phyloP scores from a whole-genome alignment of 768 basidiomycete genomes.

The Phylloporus rhodoxanthus region DNA sequence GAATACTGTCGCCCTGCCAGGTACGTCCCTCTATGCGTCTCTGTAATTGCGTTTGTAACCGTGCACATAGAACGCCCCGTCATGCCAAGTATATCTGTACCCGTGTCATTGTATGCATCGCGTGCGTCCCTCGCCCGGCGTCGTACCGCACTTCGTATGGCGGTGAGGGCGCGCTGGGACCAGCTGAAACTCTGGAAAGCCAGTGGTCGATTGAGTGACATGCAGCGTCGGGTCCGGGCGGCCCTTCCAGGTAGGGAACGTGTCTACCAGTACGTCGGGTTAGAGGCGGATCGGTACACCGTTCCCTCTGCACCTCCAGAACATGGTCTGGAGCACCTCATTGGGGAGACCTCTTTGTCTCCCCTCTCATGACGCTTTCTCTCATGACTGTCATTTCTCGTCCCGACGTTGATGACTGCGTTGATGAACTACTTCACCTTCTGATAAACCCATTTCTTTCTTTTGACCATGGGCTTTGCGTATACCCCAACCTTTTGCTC shows the following conservation, averaged over 20 bases:
- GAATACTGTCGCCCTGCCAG: background rate
- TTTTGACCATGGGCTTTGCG: conserved; percentile 2
- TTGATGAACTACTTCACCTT: background rate
- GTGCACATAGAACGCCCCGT: conserved; percentile 15
- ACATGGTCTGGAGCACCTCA: background rate
- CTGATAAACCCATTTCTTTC: background rate
- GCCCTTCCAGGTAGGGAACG: conserved; percentile 23
- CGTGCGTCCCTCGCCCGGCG: conserved; percentile 25
- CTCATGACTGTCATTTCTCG: conserved; percentile 6
- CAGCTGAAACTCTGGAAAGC: conserved; percentile 24
- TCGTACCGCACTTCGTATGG: conserved; percentile 24
- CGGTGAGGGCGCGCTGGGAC: conserved; percentile 26
- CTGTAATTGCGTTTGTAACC: background rate
- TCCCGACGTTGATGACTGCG: conserved; percentile 12
- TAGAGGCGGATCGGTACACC: conserved; percentile 2
- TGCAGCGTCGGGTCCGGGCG: conserved; percentile 27
- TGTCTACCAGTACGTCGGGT: conserved; percentile 30
- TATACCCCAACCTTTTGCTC: conserved; percentile 2
- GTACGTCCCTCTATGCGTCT: conserved; percentile 1
- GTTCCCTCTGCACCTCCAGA: background rate
- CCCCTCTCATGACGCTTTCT: conserved; percentile 9
- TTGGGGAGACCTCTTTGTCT: background rate
- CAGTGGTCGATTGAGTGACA: conserved; percentile 22
- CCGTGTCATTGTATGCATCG: conserved; percentile 5
- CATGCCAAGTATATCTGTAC: conserved; percentile 5